Conservation (phyloP, 2,329 filamentous ascomycete species). For the Diaporthe longicolla region DNA sequence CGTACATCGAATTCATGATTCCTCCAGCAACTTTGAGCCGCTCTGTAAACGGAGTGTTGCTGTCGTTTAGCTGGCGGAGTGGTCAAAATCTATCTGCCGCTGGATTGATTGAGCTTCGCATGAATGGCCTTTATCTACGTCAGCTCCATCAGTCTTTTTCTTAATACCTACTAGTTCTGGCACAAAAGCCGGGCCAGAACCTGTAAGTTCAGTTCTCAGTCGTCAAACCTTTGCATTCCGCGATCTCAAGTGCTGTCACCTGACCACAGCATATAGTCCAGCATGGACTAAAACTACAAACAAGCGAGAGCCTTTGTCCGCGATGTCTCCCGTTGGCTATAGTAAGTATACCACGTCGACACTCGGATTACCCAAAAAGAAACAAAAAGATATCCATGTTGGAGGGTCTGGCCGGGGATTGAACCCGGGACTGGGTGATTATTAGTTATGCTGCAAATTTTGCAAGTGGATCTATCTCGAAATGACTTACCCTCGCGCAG, state of each 20-base stretch:
- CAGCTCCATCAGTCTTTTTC: not conserved
- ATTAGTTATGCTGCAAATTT: slow-evolving; percentile 9
- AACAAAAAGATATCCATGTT: not conserved
- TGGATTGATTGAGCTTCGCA: not conserved
- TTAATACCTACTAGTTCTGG: not conserved
- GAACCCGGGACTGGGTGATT: slow-evolving; percentile 29
- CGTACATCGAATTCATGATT: not conserved
- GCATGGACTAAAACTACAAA: not conserved
- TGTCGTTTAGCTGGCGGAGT: not conserved
- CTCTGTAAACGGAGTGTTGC: not conserved
- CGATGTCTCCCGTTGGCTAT: not conserved
- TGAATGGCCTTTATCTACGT: not conserved
- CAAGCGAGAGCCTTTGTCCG: no score
- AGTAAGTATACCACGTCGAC: not conserved
- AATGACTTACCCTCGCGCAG: slow-evolving; percentile 26
- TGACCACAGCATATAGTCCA: not conserved
- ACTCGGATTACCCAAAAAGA: not conserved
- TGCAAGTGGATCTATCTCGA: slow-evolving; percentile 20
- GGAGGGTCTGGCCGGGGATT: slow-evolving; percentile 36
- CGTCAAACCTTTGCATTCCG: not conserved
- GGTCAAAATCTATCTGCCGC: not conserved
- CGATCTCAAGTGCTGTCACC: no score
- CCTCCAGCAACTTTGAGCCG: not conserved
- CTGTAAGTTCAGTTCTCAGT: no score
- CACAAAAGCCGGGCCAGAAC: not conserved